Conservation (phyloP, 306 rosid genomes). For the Rosa lucieae region DNA sequence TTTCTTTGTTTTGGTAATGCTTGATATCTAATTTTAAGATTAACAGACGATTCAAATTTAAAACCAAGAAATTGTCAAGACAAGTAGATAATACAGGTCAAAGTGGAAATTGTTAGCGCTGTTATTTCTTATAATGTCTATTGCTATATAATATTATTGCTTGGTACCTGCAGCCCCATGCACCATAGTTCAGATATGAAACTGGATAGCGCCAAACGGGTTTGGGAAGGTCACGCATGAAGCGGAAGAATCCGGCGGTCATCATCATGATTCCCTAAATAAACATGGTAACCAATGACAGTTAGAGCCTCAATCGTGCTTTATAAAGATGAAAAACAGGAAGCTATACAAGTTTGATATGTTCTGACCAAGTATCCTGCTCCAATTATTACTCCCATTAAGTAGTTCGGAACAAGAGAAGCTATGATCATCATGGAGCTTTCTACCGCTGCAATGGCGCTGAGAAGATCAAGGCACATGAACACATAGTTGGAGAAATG, state of each 20-base stretch:
- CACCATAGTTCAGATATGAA: slow-evolving; percentile 75
- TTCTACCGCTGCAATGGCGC: slow-evolving; percentile 77
- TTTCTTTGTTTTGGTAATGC: neutral
- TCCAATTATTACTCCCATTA: slow-evolving; percentile 81
- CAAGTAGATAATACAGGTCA: too few relatives aligned
- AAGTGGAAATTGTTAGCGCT: neutral
- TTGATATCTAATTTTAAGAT: neutral
- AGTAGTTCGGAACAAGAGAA: slow-evolving; percentile 87
- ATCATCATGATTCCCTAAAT: slow-evolving; percentile 87
- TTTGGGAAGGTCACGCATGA: slow-evolving; percentile 67
- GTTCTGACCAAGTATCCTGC: slow-evolving; percentile 81
- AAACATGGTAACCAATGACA: neutral
- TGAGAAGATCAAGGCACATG: slow-evolving; percentile 57
- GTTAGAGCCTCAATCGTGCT: neutral
- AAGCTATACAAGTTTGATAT: neutral
- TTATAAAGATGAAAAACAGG: neutral
- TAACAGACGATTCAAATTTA: neutral
- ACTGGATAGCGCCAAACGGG: slow-evolving; percentile 84
- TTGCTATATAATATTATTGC: neutral
- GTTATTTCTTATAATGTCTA: neutral
- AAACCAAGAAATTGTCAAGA: neutral
- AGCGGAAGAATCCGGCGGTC: slow-evolving; percentile 82
- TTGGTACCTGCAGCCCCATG: slow-evolving; percentile 84
- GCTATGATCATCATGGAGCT: slow-evolving; percentile 90
- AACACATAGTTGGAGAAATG: slow-evolving; percentile 50